Evolutionary conservation across 345 rosid species (phyloP), one percentile per base, ranked within the genome.

Genomic region (Camelina laxa): DNA sequence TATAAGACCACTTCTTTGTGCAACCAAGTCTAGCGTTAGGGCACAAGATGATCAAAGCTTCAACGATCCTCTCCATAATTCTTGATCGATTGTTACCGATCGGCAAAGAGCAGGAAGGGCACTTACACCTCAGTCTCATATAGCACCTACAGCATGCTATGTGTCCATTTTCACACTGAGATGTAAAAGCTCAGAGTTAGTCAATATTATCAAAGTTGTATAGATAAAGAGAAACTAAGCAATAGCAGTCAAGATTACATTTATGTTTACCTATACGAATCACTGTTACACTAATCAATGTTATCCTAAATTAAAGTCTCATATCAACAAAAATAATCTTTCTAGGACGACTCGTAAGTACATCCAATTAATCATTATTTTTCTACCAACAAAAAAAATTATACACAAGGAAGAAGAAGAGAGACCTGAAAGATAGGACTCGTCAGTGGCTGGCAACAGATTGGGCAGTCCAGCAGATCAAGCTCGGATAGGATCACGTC

Each of bases 1-100:
- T 24, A 24, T 67, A 53, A 4, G 61, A 9, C 16, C 54, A 9
- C 33, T 12, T 54, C 61, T 31, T 1, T 0, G 5, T 15, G 16
- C 72, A 67, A 8, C 61, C 72, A 15, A 3, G 9, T 22, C 38
- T 38, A 11, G 50, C 51, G 15, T 67, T 17, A 21, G 50, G 15
- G 22, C 72, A 67, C 21, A 50, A 16, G 31, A 67, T 3, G 0
- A 15, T 5, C 9, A 9, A 1, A 9, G 61, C 35, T 9, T 53
- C 38, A 6, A 67, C 49, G 15, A 67, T 21, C 4, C 6, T 22
- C 39, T 67, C 72, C 50, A 53, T 3, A 0, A 19, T 11, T 17
- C 31, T 14, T 7, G 4, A 30, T 13, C 70, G 47, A 1, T 9
- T 1, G 57, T 2, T 12, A 3, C 70, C 59, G 1, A 49, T 19